Percentiles rank a stretch among this genome's conserved stretches.
Evolutionary conservation across 2,329 filamentous ascomycete genomes (phyloP).

Genomic region (Fusarium sterilihyphosum): DNA sequence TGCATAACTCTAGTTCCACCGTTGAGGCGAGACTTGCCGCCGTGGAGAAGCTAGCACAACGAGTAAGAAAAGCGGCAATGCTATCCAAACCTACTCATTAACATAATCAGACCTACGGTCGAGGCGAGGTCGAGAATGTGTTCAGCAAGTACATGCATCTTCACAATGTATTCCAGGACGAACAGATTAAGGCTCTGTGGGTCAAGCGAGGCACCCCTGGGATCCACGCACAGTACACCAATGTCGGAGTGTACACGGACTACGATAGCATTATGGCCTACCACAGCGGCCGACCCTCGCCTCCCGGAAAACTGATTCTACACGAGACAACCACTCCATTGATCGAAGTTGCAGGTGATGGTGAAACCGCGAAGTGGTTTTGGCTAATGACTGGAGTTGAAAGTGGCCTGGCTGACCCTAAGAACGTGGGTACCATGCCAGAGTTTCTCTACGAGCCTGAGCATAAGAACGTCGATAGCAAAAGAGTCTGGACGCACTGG

Average conservation of each 20-base stretch:
- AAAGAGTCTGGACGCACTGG: background rate
- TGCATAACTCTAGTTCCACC: background rate
- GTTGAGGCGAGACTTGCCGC: background rate
- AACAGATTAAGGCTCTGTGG: background rate
- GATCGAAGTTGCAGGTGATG: background rate
- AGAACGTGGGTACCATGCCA: background rate
- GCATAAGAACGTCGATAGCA: background rate
- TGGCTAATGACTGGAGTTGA: background rate
- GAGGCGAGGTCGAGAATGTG: background rate
- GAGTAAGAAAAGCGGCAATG: rapidly evolving
- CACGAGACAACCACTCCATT: background rate
- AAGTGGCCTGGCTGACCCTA: background rate
- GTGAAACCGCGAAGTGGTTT: background rate
- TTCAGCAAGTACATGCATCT: background rate
- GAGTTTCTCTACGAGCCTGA: background rate
- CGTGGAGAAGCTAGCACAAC: background rate
- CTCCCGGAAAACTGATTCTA: background rate
- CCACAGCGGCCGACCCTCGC: background rate
- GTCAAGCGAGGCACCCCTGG: background rate
- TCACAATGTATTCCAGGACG: background rate
- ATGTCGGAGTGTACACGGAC: background rate
- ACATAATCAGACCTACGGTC: rapidly evolving
- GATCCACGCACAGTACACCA: background rate
- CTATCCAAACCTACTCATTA: rapidly evolving
- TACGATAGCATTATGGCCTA: background rate